Evolutionary conservation across 306 rosid genomes (phyloP).

Genomic region (Cucumis melo): DNA sequence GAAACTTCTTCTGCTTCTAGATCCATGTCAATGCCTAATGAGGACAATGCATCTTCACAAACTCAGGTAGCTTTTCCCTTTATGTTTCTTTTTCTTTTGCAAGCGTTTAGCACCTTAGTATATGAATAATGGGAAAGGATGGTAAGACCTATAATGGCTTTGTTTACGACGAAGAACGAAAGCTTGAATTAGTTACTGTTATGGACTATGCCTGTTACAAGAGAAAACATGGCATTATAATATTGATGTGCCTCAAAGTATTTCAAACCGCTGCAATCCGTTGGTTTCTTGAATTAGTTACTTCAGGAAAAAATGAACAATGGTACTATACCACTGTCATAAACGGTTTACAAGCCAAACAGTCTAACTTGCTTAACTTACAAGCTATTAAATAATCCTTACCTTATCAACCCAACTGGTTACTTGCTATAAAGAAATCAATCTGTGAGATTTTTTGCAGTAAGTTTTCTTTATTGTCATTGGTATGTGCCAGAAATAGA

Average conservation of each 20-base stretch:
- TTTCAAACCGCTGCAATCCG: background rate
- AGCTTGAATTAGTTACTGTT: background rate
- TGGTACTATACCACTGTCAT: background rate
- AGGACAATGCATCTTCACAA: slow-evolving; percentile 42
- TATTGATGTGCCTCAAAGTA: background rate
- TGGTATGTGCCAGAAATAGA: background rate
- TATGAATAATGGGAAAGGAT: background rate
- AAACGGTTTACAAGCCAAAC: background rate
- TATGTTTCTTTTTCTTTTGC: background rate
- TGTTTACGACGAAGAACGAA: background rate
- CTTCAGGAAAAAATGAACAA: background rate
- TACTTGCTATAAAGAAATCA: background rate
- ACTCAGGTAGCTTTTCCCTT: slow-evolving; percentile 36
- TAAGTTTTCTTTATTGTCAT: background rate
- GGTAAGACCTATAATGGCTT: background rate
- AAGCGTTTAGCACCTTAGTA: slow-evolving; percentile 3
- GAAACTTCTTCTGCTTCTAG: slow-evolving; percentile 11
- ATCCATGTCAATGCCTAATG: slow-evolving; percentile 46
- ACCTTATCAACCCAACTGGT: background rate
- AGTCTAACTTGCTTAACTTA: background rate
- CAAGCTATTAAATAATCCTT: background rate
- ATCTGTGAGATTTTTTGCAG: background rate
- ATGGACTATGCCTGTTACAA: background rate
- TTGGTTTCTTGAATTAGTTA: background rate
- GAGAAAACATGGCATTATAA: background rate